Percentiles rank a stretch among this genome's conserved stretches.
phyloP scores from a whole-genome alignment of 2,329 filamentous ascomycete genomes.

The Ilyonectria mors-panacis region DNA sequence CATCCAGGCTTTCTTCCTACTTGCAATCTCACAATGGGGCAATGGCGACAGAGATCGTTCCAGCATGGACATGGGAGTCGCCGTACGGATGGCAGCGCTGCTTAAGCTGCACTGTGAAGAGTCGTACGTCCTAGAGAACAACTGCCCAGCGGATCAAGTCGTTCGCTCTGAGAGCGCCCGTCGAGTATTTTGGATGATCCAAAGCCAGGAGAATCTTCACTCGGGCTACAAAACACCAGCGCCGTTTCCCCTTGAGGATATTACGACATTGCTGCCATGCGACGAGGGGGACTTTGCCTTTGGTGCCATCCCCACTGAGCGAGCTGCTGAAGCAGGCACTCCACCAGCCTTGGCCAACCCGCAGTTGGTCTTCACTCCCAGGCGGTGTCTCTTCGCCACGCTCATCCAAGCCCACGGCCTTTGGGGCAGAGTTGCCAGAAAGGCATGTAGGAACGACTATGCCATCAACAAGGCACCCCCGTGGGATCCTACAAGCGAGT shows the following conservation, averaged over 20 bases:
- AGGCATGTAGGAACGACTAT: conserved; percentile 41
- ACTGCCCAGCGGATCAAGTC: conserved; percentile 48
- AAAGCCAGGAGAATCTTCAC: conserved; percentile 56
- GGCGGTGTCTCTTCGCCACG: conserved; percentile 55
- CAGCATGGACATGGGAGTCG: conserved; percentile 56
- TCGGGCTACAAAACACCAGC: conserved; percentile 52
- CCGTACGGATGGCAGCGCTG: conserved; percentile 54
- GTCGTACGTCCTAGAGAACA: conserved; percentile 48
- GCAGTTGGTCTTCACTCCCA: conserved; percentile 37
- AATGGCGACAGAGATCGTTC: conserved; percentile 51
- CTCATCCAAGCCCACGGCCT: conserved; percentile 56
- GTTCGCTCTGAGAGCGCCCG: conserved; percentile 53
- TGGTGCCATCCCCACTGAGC: conserved; percentile 46
- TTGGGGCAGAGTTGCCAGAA: conserved; percentile 54
- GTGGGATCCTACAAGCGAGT: conserved; percentile 48
- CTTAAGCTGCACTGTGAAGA: conserved; percentile 56
- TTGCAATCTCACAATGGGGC: conserved; percentile 53
- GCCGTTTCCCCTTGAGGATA: conserved; percentile 53
- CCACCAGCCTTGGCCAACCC: conserved; percentile 48
- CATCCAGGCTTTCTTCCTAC: conserved; percentile 52
- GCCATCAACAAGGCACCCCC: conserved; percentile 29
- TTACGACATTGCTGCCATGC: conserved; percentile 55
- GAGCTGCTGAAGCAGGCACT: conserved; percentile 53
- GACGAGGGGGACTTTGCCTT: conserved; percentile 57
- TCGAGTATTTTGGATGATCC: conserved; percentile 56